Base-by-base conservation (phyloP, 345 rosid species). In the Salix purpurea region DNA sequence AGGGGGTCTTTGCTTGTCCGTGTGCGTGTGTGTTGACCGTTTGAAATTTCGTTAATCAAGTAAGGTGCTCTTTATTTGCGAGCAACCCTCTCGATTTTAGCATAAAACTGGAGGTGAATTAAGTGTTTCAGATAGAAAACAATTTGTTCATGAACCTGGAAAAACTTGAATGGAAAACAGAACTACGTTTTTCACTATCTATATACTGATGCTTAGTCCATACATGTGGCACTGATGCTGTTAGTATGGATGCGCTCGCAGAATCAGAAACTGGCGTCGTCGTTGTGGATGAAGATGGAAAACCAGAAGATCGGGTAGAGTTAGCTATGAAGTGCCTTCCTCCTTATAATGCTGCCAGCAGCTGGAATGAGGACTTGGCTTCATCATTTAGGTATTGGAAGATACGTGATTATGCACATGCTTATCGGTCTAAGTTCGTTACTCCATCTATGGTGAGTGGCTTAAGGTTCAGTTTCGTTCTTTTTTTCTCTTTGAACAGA, bases 401-500 rank as follows among this genome's bases (percentile, higher is more conserved):
- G 89, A 91, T 93, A 80, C 97, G 97, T 34, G 98, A 93, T 83
- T 93, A 84, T 81, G 98, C 89, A 1, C 76, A 88, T 86, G 92
- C 91, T 75, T 93, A 93, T 85, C 90, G 90, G 73, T 86, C 95
- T 32, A 89, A 88, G 83, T 83, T 90, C 72, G 87, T 84, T 54
- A 90, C 95, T 11, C 98, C 98, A 66, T 83, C 87, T 48, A 79
- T 73, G 89, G 97, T 91, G 78, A 83, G 86, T 36, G 46, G 8
- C 72, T 28, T 19, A 14, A 21, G 40, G 14, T 28, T 72, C 34
- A 19, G 2, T 52, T 26, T 50, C 14, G 14, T 10, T 42, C 44
- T 8, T 4, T 72, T 50, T n/a, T 34, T 40, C 36, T 7, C 77
- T 46, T 15, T 52, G 19, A 65, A 30, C 14, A 62, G 67, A 42